A percentile compares a stretch with the other conserved stretches of the same genome.
Evolutionary conservation across 2,329 filamentous ascomycete species (phyloP).

Genomic region (Chaetomium sp.): DNA sequence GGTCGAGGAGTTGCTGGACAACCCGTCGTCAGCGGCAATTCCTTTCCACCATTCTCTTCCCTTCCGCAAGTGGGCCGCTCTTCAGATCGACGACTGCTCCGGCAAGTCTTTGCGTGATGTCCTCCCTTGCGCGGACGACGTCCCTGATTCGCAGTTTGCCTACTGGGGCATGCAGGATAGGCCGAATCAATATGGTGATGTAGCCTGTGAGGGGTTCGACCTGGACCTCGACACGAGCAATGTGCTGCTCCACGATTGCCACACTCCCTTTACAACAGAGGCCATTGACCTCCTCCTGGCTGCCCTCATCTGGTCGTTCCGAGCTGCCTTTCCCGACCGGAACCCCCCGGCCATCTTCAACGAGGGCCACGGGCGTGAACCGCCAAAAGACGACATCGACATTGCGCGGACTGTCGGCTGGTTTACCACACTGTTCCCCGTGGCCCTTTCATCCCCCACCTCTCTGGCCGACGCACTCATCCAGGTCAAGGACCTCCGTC

Average conservation of each 20-base stretch:
- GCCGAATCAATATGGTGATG: conserved; percentile 23
- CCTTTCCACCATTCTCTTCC: conserved; percentile 19
- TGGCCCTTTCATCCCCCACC: conserved; percentile 16
- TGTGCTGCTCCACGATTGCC: conserved; percentile 23
- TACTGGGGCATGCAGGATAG: conserved; percentile 25
- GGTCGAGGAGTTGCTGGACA: conserved; percentile 34
- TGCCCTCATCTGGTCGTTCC: conserved; percentile 31
- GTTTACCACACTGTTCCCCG: conserved; percentile 39
- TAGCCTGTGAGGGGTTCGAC: conserved; percentile 33
- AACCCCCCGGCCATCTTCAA: conserved; percentile 32
- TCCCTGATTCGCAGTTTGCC: conserved; percentile 14
- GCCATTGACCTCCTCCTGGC: conserved; percentile 36
- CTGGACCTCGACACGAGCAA: conserved; percentile 28
- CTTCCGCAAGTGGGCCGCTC: conserved; percentile 34
- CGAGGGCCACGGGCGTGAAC: conserved; percentile 38
- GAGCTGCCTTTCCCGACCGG: conserved; percentile 29
- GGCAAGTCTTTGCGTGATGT: conserved; percentile 1
- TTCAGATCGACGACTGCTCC: conserved; percentile 30
- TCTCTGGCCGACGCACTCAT: conserved; percentile 17
- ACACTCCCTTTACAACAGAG: conserved; percentile 30
- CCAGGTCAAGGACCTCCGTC: conserved; percentile 31
- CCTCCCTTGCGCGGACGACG: conserved; percentile 7
- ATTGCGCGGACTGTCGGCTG: conserved; percentile 38
- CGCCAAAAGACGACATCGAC: conserved; percentile 27
- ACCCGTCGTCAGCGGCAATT: neutral